Evolutionary conservation across 2,329 filamentous ascomycete species (phyloP), one percentile per base, ranked within the genome.

Genomic region (Fusarium annulatum): DNA sequence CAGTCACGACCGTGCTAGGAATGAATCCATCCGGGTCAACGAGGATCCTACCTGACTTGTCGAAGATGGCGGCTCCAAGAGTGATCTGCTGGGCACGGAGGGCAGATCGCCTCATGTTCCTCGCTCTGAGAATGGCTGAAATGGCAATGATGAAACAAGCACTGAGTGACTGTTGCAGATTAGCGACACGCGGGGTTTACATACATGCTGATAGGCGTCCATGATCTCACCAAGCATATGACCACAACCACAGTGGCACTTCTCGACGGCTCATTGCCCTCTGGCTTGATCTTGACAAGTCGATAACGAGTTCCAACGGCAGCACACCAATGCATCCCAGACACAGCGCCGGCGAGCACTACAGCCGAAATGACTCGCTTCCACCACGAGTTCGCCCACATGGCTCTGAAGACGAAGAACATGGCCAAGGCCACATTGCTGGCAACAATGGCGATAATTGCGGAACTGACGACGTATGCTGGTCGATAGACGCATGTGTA

Each of bases 251-350:
- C 88, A 28, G 92, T 94, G 9, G 88, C 88, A 60, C 90, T 90
- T 56, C 91, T 86, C 14, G 89, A 88, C 33, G 88, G 80, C 52
- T 83, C 73, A 55, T 85, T 84, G 59, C 67, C 69, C 19, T 72
- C 60, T 7, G 72, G 69, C 41, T 66, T 71, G 28, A 87, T 79
- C 52, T 85, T 79, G 71, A 87, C 81, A 57, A 93, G 81, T 46
- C 86, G 86, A 80, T 95, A 96, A 14, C 82, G 80, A 7, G 93
- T 96, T 21, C 93, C 93, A 16, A 89, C 87, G 6, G 91, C 88
- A 36, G 92, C 94, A 64, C 92, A 92, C 92, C 94, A 97, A 82
- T 97, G 94, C 94, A 97, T 96, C 2, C 93, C 93, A 14, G 92
- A 95, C 4, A 96, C 93, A 46, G 92, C 93, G 21, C 88, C 86